Evolutionary conservation across 2,329 filamentous ascomycete species (phyloP).

Genomic region (Botrytis fragariae): DNA sequence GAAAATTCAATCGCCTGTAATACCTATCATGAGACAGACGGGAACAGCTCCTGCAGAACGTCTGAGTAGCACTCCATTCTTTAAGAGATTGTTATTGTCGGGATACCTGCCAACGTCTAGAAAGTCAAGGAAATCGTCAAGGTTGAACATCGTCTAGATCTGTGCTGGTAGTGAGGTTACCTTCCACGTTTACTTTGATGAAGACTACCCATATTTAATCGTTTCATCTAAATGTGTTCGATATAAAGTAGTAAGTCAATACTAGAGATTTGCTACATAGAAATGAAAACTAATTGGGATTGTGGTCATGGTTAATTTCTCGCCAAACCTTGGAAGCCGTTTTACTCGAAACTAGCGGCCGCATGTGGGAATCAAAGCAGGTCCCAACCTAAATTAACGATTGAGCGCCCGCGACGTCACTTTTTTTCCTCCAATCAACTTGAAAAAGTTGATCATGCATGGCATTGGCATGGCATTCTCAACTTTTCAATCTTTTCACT

Average conservation of each 20-base stretch:
- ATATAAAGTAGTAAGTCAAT: neutral
- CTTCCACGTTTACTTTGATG: neutral
- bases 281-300: neutral
- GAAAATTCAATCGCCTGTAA: no score
- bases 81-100: neutral
- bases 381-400: neutral
- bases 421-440: conserved; percentile 1
- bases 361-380: neutral
- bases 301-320: neutral
- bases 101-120: neutral
- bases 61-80: no score
- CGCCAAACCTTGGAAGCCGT: neutral
- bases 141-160: neutral
- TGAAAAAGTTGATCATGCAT: neutral
- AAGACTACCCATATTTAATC: neutral
- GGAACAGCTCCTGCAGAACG: no score
- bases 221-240: neutral
- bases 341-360: neutral
- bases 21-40: no score
- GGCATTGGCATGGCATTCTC: neutral
- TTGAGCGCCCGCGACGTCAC: conserved; percentile 2
- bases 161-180: neutral
- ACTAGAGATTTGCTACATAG: neutral
- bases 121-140: neutral
- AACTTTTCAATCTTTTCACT: neutral